Evolutionary conservation across 1,284 basidiomycete genomes (phyloP).

Genomic region (Sporisorium sorghi): DNA sequence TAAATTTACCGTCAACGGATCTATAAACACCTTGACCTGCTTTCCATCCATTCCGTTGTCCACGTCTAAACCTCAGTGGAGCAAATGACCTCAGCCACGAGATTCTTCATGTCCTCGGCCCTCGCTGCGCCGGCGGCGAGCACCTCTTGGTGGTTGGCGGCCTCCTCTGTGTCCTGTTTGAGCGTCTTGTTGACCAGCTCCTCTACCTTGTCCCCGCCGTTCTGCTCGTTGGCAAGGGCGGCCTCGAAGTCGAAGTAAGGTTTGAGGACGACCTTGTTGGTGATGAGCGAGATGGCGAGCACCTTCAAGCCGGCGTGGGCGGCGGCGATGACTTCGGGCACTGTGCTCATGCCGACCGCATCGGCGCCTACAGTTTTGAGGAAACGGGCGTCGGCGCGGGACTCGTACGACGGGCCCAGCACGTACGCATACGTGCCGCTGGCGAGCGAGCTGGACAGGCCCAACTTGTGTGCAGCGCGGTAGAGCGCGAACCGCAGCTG

Average conservation of each 20-base stretch:
- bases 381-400: conserved; percentile 69
- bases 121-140: conserved; percentile 77
- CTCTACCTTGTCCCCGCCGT: conserved; percentile 11
- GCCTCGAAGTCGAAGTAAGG: conserved; percentile 77
- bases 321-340: conserved; percentile 87
- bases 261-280: conserved; percentile 83
- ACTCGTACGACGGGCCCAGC: conserved; percentile 81
- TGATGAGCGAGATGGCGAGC: conserved; percentile 81
- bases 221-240: conserved; percentile 78
- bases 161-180: conserved; percentile 71
- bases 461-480: conserved; percentile 76
- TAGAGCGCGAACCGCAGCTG: conserved; percentile 78
- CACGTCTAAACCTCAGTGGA: conserved; percentile 9
- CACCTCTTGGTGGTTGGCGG: conserved; percentile 86
- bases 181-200: conserved; percentile 50
- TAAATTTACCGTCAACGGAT: neutral
- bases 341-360: conserved; percentile 88
- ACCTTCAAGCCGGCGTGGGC: conserved; percentile 78
- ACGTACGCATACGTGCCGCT: conserved; percentile 85
- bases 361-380: conserved; percentile 70
- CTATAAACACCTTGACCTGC: neutral
- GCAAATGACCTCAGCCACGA: conserved; percentile 67
- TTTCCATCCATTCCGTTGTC: neutral
- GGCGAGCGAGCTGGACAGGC: conserved; percentile 8
- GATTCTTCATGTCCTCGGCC: conserved; percentile 77